phyloP scores from a whole-genome alignment of 2,329 filamentous ascomycete species.

The Curvularia eragrostidis region DNA sequence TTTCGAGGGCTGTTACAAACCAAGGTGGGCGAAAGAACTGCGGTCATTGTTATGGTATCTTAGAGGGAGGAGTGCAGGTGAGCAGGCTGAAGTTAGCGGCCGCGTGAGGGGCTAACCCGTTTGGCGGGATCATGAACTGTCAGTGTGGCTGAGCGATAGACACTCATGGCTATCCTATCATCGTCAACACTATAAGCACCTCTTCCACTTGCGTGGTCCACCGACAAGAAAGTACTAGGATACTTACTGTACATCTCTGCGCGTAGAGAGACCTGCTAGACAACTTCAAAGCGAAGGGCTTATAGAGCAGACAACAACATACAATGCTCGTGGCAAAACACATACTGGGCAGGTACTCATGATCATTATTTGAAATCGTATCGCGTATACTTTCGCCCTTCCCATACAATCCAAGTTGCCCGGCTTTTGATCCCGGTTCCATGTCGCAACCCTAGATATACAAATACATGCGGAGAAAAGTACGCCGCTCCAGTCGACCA shows the following conservation, averaged over 20 bases:
- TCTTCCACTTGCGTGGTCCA: no score
- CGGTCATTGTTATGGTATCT: not conserved
- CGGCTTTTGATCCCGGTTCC: constrained; percentile 4
- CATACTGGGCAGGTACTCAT: constrained; percentile 1
- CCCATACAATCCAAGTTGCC: not conserved
- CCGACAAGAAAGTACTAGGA: no score
- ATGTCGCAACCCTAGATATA: constrained; percentile 11
- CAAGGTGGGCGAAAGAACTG: not conserved
- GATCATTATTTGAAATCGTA: constrained; percentile 15
- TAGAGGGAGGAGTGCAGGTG: not conserved
- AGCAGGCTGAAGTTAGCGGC: not conserved
- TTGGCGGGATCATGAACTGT: not conserved
- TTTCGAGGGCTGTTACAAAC: not conserved
- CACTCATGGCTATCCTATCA: no score
- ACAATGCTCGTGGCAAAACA: not conserved
- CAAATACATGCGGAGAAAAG: constrained; percentile 16
- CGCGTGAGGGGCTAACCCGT: not conserved
- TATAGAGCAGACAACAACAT: not conserved
- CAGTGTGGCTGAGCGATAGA: no score
- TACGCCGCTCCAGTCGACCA: constrained; percentile 13
- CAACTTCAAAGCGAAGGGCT: not conserved
- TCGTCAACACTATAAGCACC: no score
- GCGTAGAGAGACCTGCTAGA: not conserved
- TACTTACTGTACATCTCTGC: not conserved
- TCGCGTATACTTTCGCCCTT: constrained; percentile 8